phyloP scores from a whole-genome alignment of 2,329 filamentous ascomycete genomes.

The Cryoendolithus antarcticus region DNA sequence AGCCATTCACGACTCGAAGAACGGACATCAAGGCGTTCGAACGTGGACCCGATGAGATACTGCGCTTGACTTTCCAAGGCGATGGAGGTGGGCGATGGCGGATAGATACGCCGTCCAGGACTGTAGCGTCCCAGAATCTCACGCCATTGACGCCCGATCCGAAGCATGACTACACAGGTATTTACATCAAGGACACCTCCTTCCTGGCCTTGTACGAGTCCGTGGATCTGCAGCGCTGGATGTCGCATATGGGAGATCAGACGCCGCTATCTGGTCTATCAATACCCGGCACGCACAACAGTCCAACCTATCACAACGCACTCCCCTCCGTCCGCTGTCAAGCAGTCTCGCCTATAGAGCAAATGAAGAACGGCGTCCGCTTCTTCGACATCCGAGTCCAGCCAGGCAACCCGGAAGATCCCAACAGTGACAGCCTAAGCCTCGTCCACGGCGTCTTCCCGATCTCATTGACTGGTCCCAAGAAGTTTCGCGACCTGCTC shows the following conservation, averaged over 20 bases:
- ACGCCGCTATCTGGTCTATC: conserved; percentile 68
- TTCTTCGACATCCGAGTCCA: conserved; percentile 88
- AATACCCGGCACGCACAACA: conserved; percentile 93
- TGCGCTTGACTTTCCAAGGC: conserved; percentile 63
- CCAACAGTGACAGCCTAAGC: conserved; percentile 51
- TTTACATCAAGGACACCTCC: conserved; percentile 27
- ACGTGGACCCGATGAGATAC: conserved; percentile 45
- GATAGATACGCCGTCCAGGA: conserved; percentile 55
- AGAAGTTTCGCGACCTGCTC: conserved; percentile 65
- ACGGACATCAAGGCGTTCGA: conserved; percentile 52
- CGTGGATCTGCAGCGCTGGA: conserved; percentile 62
- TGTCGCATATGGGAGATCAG: conserved; percentile 59
- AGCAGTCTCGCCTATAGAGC: conserved; percentile 60
- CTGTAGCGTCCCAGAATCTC: conserved; percentile 25
- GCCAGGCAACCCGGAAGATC: conserved; percentile 45
- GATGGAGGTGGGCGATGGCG: conserved; percentile 51
- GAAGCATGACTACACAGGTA: conserved; percentile 22
- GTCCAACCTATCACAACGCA: conserved; percentile 70
- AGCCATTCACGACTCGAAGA: conserved; percentile 53
- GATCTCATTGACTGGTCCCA: conserved; percentile 67
- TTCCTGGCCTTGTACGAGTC: conserved; percentile 56
- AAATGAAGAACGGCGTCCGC: conserved; percentile 80
- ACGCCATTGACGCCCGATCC: conserved; percentile 28
- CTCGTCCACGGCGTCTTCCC: conserved; percentile 89
- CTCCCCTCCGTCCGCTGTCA: conserved; percentile 91